Evolutionary conservation across 257 asterid species (phyloP), one percentile per base, ranked within the genome.

Genomic region (Lavandula angustifolia): DNA sequence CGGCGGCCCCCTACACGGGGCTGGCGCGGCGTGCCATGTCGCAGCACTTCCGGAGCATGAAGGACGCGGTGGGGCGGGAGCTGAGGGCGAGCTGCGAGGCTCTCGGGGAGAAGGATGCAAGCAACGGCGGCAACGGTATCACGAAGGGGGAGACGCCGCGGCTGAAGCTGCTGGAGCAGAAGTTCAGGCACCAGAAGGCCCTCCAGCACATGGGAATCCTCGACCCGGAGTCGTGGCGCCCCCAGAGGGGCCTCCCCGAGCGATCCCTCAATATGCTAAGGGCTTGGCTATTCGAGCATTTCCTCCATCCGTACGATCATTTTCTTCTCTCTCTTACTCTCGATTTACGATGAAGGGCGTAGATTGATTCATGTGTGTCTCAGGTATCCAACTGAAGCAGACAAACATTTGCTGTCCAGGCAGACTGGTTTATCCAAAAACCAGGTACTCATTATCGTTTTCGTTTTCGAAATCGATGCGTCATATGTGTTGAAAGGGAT

Each of bases 311-410:
- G 96, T 88, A 87, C 46, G 12, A 42, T 22, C 53, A 22, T 57
- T 61, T 44, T n/a, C 29, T 66, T 62, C 32, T 22, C 61, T 51
- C 71, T 31, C 40, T 60, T 29, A 51, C 63, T 49, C 72, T 41
- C 27, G 27, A 22, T n/a, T n/a, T n/a, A n/a, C n/a, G n/a, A n/a
- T n/a, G n/a, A n/a, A n/a, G n/a, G n/a, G 27, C 27, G 27, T 22
- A 22, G 27, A 22, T 22, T 22, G 27, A 22, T 22, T 22, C 27
- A n/a, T 22, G 2, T 22, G 27, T 31, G 43, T 49, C n/a, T 46
- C 87, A 90, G 97, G 84, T 90, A 90, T 67, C 97, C 97, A 27
- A 90, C 85, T 75, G 97, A 90, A 83, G 95, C 95, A 76, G 97
- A 90, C 90, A 90, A 90, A 67, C 96, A 85, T 85, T 76, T 85